Evolutionary conservation across 192 early-diverging fungal genomes (phyloP), one percentile per base, ranked within the genome.

Genomic region (Radiomyces spectabilis): DNA sequence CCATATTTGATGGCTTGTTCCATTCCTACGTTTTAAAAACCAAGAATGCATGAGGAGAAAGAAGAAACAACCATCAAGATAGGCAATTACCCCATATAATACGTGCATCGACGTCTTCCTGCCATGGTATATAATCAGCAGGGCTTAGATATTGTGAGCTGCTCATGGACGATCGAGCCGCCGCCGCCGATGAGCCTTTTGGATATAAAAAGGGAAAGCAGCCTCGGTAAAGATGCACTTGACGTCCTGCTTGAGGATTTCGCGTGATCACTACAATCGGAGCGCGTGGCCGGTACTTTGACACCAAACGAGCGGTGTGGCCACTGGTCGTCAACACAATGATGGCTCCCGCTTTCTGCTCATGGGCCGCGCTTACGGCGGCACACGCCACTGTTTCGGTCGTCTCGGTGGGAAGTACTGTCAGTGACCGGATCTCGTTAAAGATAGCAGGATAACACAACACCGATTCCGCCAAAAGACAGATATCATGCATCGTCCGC

Each of bases 391-490:
- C 85, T 31, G 94, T 91, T 69, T 99, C 96, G 55, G 93, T 87
- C 37, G 87, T 91, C 41, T 76, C 71, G 30, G 85, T 83, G 27
- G 96, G 94, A 2, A 85, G 73, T 22, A 68, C 61, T 53, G 89
- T 78, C 49, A 86, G 76, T 9, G 85, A 74, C 44, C 92, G 83
- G 37, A 98, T 73, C 62, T 93, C 83, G 68, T 91, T 88, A 74
- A 92, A 98, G 29, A 93, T 79, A 58, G 92, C 88, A 29, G 91
- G 87, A 76, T 99, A 97, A 71, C 89, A 93, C 48, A 93, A 88
- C 51, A 90, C 88, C 2, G 87, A 85, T 73, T 99, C 96, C 52
- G 96, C 93, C 41, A 93, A 78, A 29, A 87, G 71, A 71, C 92
- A 88, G 53, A 95, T 94, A 55, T 88, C 83, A 70, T 89, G 75